phyloP scores from a whole-genome alignment of 306 rosid genomes.

The Dalbergia cochinchinensis region DNA sequence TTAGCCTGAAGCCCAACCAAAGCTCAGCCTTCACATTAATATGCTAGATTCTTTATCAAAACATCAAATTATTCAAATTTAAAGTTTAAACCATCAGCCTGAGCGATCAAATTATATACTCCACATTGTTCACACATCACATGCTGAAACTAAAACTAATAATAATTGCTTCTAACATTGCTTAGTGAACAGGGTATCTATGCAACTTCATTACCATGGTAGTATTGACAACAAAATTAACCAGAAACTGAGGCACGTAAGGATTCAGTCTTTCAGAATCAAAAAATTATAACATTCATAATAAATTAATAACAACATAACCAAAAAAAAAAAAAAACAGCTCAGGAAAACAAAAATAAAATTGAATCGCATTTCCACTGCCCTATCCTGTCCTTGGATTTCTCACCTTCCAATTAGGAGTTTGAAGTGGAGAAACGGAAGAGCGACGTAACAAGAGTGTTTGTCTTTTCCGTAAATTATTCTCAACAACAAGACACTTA shows the following conservation, averaged over 20 bases:
- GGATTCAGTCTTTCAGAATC: conserved; percentile 1
- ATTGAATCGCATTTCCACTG: conserved; percentile 10
- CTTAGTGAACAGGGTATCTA: background rate
- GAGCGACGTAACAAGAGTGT: conserved; percentile 47
- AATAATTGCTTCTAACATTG: background rate
- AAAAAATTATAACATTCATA: background rate
- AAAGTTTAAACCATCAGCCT: conserved; percentile 5
- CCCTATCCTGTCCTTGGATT: conserved; percentile 48
- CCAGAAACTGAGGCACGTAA: conserved; percentile 4
- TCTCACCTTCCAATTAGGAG: conserved; percentile 40
- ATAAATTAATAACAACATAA: background rate
- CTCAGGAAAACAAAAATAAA: background rate
- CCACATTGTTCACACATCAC: background rate
- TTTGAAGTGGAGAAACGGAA: conserved; percentile 15
- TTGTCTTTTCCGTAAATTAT: conserved; percentile 31
- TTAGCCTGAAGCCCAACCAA: conserved; percentile 67
- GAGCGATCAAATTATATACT: conserved; percentile 3
- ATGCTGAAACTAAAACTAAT: background rate
- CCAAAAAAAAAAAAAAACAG: background rate
- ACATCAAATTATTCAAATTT: background rate
- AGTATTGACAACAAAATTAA: conserved; percentile 4
- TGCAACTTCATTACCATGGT: background rate
- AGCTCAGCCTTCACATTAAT: conserved; percentile 36
- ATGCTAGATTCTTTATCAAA: conserved; percentile 21
- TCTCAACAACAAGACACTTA: conserved; percentile 40